phyloP scores from a whole-genome alignment of 768 basidiomycete genomes.

The Auricularia sp. region DNA sequence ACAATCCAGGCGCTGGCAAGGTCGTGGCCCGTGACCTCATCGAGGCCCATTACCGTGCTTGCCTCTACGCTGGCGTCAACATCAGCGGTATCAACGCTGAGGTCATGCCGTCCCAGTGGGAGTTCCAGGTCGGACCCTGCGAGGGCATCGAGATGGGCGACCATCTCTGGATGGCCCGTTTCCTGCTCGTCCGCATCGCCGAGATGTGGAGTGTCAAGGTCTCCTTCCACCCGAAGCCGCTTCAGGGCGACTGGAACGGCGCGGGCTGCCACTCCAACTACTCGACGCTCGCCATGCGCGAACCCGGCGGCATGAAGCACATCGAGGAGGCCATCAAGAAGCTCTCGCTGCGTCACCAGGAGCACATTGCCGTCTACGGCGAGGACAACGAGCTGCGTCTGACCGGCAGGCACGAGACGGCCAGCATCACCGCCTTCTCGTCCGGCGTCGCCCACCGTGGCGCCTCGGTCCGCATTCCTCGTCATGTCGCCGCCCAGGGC shows the following conservation, averaged over 20 bases:
- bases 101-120: constrained; percentile 99
- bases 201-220: constrained; percentile 98
- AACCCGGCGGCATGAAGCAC: constrained; percentile 82
- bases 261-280: constrained; percentile 99
- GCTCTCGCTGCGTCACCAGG: constrained; percentile 77
- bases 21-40: constrained; percentile 98
- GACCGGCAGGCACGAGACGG: constrained; percentile 96
- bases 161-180: constrained; percentile 98
- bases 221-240: constrained; percentile 99
- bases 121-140: constrained; percentile 99
- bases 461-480: constrained; percentile 91
- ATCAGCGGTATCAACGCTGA: constrained; percentile 99
- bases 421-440: constrained; percentile 82
- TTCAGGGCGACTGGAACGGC: constrained; percentile 97
- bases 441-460: constrained; percentile 97
- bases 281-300: constrained; percentile 90
- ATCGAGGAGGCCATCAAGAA: constrained; percentile 94
- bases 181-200: constrained; percentile 88
- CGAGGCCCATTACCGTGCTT: constrained; percentile 97
- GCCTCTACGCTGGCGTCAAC: constrained; percentile 89
- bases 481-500: constrained; percentile 86
- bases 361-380: constrained; percentile 96
- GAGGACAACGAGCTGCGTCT: constrained; percentile 95
- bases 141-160: constrained; percentile 98
- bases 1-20: constrained; percentile 72